These are phyloP conservation scores for Tricladium varicosporioides DNA, from an alignment of 2,329 filamentous ascomycete genomes.

Conservation along the genomic window DNA sequence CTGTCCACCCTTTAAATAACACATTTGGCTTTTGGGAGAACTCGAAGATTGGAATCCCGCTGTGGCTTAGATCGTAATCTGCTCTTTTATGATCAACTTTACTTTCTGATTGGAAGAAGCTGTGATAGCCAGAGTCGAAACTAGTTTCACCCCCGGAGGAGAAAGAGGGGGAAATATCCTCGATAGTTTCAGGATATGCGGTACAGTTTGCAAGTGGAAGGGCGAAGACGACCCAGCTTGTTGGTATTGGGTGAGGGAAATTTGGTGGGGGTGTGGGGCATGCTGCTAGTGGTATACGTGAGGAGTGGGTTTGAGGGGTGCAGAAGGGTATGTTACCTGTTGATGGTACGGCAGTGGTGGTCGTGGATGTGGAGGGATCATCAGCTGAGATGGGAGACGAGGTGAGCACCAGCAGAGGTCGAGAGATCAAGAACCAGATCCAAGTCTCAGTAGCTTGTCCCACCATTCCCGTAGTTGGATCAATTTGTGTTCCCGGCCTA, in stretches of 20 bases:
- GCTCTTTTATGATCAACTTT: constrained; percentile 19
- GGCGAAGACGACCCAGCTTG: constrained; percentile 29
- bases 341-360: no score
- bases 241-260: constrained; percentile 21
- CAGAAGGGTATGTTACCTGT: neutral
- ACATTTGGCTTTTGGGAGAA: constrained; percentile 15
- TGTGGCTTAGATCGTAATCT: constrained; percentile 30
- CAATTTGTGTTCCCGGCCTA: constrained; percentile 12
- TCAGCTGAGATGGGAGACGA: constrained; percentile 7
- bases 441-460: constrained; percentile 17
- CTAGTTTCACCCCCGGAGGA: neutral
- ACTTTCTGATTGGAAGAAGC: neutral
- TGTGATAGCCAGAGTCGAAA: neutral
- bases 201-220: constrained; percentile 27
- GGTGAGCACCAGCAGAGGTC: constrained; percentile 3
- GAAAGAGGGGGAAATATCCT: constrained; percentile 4
- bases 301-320: neutral
- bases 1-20: neutral
- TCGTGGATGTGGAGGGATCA: no score
- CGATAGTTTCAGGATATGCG: constrained; percentile 10
- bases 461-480: constrained; percentile 5
- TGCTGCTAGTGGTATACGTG: no score
- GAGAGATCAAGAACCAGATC: constrained; percentile 29
- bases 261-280: constrained; percentile 18
- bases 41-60: constrained; percentile 31